These are phyloP conservation scores for Cantharellus anzutake DNA, from an alignment of 768 basidiomycete genomes.

Conservation along the genomic window DNA sequence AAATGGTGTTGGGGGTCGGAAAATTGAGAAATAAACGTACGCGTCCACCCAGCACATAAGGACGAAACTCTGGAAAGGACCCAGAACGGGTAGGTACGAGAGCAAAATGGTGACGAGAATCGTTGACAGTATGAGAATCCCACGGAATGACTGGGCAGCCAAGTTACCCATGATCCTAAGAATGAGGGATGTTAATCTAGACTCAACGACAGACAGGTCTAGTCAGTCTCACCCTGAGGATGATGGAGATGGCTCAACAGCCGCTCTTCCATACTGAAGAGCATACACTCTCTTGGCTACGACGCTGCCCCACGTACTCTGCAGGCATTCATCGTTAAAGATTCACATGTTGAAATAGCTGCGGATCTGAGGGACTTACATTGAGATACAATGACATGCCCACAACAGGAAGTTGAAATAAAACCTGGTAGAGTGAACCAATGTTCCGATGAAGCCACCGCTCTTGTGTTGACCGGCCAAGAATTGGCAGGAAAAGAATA, in stretches of 20 bases:
- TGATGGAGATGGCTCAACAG: constrained; percentile 28
- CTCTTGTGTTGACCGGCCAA: constrained; percentile 28
- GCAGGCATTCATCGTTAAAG: constrained; percentile 8
- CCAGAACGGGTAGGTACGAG: constrained; percentile 42
- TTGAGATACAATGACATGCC: constrained; percentile 66
- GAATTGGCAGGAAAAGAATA: constrained; percentile 45
- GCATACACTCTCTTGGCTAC: constrained; percentile 59
- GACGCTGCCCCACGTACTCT: constrained; percentile 62
- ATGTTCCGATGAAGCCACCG: constrained; percentile 55
- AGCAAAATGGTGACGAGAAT: constrained; percentile 48
- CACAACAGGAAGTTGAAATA: constrained; percentile 68
- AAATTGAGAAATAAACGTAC: constrained; percentile 29
- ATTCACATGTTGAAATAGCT: background rate
- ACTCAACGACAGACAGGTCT: too few species aligned
- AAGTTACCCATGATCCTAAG: constrained; percentile 39
- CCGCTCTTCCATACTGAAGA: constrained; percentile 47
- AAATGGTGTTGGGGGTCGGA: background rate
- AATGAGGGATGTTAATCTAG: background rate
- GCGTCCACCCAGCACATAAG: constrained; percentile 79
- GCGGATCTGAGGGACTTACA: constrained; percentile 25
- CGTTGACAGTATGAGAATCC: constrained; percentile 66
- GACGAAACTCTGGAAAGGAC: constrained; percentile 37
- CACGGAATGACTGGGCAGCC: constrained; percentile 64
- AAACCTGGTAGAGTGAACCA: constrained; percentile 52
- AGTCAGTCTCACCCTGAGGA: constrained; percentile 20